phyloP scores from a whole-genome alignment of 2,329 filamentous ascomycete genomes.

The Sordariomycetes sp. region DNA sequence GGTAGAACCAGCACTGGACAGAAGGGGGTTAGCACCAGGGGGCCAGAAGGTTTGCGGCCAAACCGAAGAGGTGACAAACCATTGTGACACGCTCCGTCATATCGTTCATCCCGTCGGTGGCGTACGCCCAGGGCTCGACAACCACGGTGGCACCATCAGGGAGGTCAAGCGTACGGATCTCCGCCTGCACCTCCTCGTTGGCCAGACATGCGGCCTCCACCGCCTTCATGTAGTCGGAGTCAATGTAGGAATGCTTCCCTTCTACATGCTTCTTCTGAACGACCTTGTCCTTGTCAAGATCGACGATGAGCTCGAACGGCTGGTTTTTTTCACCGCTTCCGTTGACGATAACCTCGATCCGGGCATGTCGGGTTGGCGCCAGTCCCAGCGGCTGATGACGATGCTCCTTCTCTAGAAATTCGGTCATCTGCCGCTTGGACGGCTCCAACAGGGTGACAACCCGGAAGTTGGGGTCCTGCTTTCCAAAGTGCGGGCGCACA shows the following conservation, averaged over 20 bases:
- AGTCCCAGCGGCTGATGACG: constrained; percentile 6
- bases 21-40: neutral
- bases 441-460: constrained; percentile 40
- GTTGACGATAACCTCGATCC: constrained; percentile 23
- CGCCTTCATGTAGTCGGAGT: constrained; percentile 33
- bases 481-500: constrained; percentile 12
- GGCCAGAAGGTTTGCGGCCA: neutral
- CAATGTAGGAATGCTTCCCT: constrained; percentile 35
- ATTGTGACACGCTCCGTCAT: constrained; percentile 36
- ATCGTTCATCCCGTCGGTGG: constrained; percentile 39
- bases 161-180: constrained; percentile 28
- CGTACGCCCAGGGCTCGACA: constrained; percentile 46
- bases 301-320: constrained; percentile 22
- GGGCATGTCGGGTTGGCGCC: constrained; percentile 23
- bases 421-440: constrained; percentile 32
- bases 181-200: constrained; percentile 28
- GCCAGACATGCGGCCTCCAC: constrained; percentile 35
- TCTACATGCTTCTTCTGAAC: constrained; percentile 19
- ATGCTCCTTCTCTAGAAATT: constrained; percentile 31
- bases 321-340: constrained; percentile 8
- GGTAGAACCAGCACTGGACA: constrained; percentile 23
- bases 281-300: constrained; percentile 15
- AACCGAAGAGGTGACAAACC: constrained; percentile 19
- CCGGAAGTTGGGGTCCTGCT: constrained; percentile 26
- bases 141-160: constrained; percentile 31